A percentile compares a stretch with the other conserved stretches of the same genome.
Conservation (phyloP, 129 eudicot species). For the Cynara cardunculus region DNA sequence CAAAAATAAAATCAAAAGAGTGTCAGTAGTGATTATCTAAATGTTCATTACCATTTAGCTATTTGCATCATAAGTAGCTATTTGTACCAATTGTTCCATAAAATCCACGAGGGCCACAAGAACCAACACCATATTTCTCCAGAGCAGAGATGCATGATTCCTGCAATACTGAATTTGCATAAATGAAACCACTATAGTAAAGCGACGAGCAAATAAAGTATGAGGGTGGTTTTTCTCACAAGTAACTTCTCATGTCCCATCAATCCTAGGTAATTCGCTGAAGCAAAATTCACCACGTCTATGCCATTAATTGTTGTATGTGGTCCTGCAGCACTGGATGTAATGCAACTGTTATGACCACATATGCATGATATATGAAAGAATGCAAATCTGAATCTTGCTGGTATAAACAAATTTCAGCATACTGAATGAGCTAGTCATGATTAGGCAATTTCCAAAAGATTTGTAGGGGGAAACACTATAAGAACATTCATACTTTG, state of each 20-base stretch:
- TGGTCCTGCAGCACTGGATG: constrained; percentile 92
- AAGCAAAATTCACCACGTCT: constrained; percentile 84
- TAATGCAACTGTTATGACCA: constrained; percentile 15
- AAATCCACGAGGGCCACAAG: constrained; percentile 99
- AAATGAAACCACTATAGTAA: neutral
- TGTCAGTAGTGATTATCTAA: neutral
- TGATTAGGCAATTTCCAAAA: neutral
- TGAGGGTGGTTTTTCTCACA: constrained; percentile 35
- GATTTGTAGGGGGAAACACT: neutral
- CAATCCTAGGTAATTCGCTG: constrained; percentile 90
- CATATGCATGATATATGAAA: constrained; percentile 2
- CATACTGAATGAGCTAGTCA: neutral
- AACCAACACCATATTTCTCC: constrained; percentile 98
- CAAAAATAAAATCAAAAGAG: neutral
- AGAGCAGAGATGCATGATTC: constrained; percentile 77
- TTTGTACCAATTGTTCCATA: constrained; percentile 89
- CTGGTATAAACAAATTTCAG: neutral
- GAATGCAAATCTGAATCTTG: neutral
- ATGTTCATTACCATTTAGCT: neutral
- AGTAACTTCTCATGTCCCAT: constrained; percentile 64
- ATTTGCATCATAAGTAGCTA: constrained; percentile 8
- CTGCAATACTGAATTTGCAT: constrained; percentile 34
- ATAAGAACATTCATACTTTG: too few relatives aligned
- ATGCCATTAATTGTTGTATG: constrained; percentile 69
- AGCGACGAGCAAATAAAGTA: neutral